These are phyloP conservation scores for Tardiomyces blankii DNA, from an alignment of 1,139 yeast genomes.

Conservation along the genomic window DNA sequence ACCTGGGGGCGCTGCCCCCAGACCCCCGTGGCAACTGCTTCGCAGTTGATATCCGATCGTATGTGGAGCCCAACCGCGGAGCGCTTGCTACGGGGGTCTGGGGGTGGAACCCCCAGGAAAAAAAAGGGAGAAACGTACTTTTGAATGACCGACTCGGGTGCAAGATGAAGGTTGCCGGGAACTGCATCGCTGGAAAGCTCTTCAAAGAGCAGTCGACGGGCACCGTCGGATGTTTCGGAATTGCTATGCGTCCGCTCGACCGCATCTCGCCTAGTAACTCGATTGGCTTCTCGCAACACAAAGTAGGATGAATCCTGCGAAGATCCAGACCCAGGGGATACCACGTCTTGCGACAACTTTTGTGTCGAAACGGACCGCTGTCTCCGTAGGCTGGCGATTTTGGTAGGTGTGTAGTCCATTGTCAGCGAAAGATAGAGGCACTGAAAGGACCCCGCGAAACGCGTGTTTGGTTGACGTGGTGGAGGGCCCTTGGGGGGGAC, in stretches of 20 bases:
- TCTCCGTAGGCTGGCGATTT: neutral
- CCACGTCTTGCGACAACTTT: neutral
- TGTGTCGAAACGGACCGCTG: neutral
- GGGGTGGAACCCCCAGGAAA: too few species aligned
- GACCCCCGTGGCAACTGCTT: too few species aligned
- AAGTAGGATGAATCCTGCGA: neutral
- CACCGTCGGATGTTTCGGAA: slow-evolving; percentile 2
- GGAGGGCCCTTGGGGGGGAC: too few species aligned
- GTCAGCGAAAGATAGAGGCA: too few species aligned
- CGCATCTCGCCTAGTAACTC: neutral
- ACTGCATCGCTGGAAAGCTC: slow-evolving; percentile 17
- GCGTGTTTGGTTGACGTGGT: too few species aligned
- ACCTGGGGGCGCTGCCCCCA: too few species aligned
- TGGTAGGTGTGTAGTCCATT: neutral
- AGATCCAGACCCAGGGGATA: neutral
- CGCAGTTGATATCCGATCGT: too few species aligned
- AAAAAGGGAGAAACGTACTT: neutral
- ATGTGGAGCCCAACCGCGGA: too few species aligned
- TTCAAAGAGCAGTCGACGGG: slow-evolving; percentile 14
- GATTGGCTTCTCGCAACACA: neutral
- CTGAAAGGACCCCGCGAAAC: too few species aligned
- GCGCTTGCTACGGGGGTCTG: too few species aligned
- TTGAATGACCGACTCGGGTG: slow-evolving; percentile 16
- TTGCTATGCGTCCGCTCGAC: too few species aligned
- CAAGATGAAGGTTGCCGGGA: slow-evolving; percentile 29